Conservation (phyloP, 2,329 filamentous ascomycete species). For the Monilinia fructigena region DNA sequence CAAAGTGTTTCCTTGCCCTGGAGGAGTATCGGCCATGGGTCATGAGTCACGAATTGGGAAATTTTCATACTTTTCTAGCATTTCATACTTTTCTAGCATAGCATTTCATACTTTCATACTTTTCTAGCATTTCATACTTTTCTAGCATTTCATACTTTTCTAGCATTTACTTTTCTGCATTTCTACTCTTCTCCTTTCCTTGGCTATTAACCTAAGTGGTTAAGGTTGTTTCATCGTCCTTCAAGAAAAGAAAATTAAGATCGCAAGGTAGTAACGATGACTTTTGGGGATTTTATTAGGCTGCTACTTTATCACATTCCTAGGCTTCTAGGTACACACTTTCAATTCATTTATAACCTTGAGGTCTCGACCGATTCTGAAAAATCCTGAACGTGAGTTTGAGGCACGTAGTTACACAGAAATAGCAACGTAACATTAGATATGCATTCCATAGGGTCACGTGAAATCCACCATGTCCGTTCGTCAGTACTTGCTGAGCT, state of each 20-base stretch:
- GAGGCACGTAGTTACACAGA: not conserved
- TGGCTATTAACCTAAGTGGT: not conserved
- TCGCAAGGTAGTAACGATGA: constrained; percentile 10
- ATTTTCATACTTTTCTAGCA: not conserved
- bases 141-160: not conserved
- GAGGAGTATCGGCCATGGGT: constrained; percentile 1
- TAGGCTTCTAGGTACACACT: not conserved
- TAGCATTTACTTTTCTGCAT: not conserved
- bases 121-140: not conserved
- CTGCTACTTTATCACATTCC: not conserved
- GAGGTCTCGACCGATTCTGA: not conserved
- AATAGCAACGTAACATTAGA: not conserved
- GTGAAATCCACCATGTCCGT: not conserved
- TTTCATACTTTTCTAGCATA: not conserved
- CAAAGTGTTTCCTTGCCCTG: constrained; percentile 10
- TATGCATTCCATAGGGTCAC: not conserved
- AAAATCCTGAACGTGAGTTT: not conserved
- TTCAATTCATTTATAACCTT: not conserved
- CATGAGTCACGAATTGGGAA: not conserved
- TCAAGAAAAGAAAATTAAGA: not conserved
- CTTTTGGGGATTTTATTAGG: not conserved
- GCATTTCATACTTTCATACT: no score
- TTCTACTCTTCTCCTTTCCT: not conserved
- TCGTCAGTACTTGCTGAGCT: not conserved
- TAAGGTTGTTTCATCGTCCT: constrained; percentile 6